Evolutionary conservation across 2,329 filamentous ascomycete genomes (phyloP).

Genomic region (Trichoderma koningii): DNA sequence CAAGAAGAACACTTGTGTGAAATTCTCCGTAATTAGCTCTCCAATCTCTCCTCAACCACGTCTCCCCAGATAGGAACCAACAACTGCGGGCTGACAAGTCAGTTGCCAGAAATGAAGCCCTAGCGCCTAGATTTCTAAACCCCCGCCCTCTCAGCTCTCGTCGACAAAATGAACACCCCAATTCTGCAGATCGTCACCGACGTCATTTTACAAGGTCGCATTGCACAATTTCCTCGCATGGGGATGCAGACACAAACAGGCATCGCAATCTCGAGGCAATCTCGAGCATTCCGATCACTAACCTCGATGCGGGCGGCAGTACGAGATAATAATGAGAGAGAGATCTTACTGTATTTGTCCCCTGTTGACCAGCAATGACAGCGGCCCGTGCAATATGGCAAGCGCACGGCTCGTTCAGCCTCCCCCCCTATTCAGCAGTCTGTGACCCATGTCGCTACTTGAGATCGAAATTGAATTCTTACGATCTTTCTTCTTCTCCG

Average conservation of each 20-base stretch:
- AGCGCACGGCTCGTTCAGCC: slow-evolving; percentile 16
- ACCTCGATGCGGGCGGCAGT: background rate
- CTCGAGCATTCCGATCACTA: slow-evolving; percentile 15
- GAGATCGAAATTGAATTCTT: slow-evolving; percentile 2
- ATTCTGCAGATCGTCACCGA: background rate
- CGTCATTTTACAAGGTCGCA: slow-evolving; percentile 8
- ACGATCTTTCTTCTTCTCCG: slow-evolving; percentile 13
- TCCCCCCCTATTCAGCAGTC: background rate
- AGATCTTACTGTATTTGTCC: background rate
- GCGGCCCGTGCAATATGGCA: slow-evolving; percentile 7
- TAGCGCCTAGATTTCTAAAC: background rate
- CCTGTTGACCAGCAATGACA: slow-evolving; percentile 1
- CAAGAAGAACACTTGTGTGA: too few relatives aligned
- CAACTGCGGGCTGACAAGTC: slow-evolving; percentile 18
- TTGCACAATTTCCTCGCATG: slow-evolving; percentile 15
- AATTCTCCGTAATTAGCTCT: too few relatives aligned
- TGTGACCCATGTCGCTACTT: background rate
- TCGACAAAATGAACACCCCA: background rate
- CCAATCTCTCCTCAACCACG: background rate
- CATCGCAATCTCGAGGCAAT: slow-evolving; percentile 15
- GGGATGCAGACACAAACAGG: slow-evolving; percentile 5
- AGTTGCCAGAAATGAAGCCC: slow-evolving; percentile 19
- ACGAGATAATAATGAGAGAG: background rate
- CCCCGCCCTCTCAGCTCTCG: slow-evolving; percentile 18
- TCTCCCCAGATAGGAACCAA: background rate